Evolutionary conservation across 805 yeast species (phyloP).

Genomic region (Saccharomyces kudriavzevii): DNA sequence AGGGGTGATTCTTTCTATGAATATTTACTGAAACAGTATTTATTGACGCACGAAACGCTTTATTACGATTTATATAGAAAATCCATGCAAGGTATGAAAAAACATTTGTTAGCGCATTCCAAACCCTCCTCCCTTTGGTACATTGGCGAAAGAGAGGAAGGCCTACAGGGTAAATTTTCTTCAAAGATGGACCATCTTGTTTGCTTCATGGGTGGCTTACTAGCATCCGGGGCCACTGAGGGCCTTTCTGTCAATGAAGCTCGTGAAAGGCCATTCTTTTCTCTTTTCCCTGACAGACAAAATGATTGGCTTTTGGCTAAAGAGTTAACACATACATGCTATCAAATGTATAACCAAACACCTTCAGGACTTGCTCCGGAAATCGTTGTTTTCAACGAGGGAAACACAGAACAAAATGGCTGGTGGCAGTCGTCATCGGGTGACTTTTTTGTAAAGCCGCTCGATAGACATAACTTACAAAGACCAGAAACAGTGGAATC

Average conservation of each 20-base stretch:
- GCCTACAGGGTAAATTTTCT: constrained; percentile 49
- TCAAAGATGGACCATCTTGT: constrained; percentile 88
- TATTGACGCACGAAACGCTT: constrained; percentile 59
- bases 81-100: constrained; percentile 68
- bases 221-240: constrained; percentile 82
- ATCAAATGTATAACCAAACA: constrained; percentile 68
- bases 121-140: constrained; percentile 55
- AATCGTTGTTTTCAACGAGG: constrained; percentile 72
- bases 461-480: constrained; percentile 78
- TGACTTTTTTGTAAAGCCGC: constrained; percentile 63
- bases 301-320: constrained; percentile 61
- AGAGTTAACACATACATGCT: constrained; percentile 73
- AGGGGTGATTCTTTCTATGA: constrained; percentile 93
- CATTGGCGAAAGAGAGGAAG: constrained; percentile 70
- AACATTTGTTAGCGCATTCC: constrained; percentile 53
- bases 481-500: constrained; percentile 93
- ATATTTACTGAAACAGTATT: constrained; percentile 74
- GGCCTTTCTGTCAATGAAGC: constrained; percentile 55
- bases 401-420: constrained; percentile 1
- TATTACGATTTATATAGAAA: constrained; percentile 72
- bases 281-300: constrained; percentile 51
- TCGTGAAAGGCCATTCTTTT: constrained; percentile 49
- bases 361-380: constrained; percentile 84
- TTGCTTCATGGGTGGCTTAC: constrained; percentile 82
- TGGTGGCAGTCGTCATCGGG: constrained; percentile 30